Evolutionary conservation across 352 stramenopile genomes (phyloP), one percentile per base, ranked within the genome.

Genomic region (Globisporangium cederbergense): DNA sequence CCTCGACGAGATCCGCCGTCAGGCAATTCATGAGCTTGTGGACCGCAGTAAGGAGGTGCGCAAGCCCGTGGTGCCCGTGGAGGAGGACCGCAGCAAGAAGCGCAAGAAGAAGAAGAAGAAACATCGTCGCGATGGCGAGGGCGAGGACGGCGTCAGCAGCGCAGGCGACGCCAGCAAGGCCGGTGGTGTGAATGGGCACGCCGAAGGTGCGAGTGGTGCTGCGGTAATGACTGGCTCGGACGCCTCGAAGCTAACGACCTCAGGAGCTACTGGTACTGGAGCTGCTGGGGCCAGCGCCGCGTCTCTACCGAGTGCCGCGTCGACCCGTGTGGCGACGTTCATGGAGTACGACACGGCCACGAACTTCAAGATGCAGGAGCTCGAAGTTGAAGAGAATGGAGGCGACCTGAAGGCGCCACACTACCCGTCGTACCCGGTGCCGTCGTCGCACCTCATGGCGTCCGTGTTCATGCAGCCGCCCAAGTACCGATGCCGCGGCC

Each of bases 341-440:
- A 83, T 93, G 76, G 83, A 92, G 36, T 91, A 91, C 61, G 83
- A 91, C 47, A 87, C 83, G 9, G 78, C 80, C 6, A 62, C 69
- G 32, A 91, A 91, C 61, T 89, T 89, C 47, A 71, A 68, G 25
- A 80, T 88, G 68, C 68, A 78, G 18, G 76, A 74, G 11, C 61
- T 79, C 8, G 67, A 75, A 18, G 42, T 72, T 11, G 36, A 14
- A 4, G 36, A 14, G 9, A 14, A 42, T 16, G 36, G 36, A 8
- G 22, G 53, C 2, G 65, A 71, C 20, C 58, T 71, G 13, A 57
- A 51, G 2, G 36, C 66, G 52, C 78, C 81, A 32, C 69, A 78
- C 46, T 89, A 82, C 57, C 76, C 84, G 28, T 89, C 79, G 13
- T 95, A 90, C 42, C 86, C 86, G 3, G 67, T 89, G 51, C 78